Evolutionary conservation across 2,329 filamentous ascomycete species (phyloP).

Genomic region (Phaeophleospora eucalypticola): DNA sequence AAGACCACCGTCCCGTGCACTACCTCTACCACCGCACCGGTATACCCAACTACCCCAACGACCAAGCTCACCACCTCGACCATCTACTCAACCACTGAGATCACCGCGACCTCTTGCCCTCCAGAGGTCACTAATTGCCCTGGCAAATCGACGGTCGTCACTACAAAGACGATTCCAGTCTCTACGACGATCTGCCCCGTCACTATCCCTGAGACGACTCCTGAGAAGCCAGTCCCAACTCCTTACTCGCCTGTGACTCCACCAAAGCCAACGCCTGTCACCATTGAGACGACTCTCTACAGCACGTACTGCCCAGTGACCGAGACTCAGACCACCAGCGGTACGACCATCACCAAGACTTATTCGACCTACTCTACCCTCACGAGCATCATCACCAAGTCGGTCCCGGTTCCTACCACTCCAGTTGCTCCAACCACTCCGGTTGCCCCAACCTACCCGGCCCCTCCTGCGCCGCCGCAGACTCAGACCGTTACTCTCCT

Average conservation of each 20-base stretch:
- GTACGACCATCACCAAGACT: conserved; percentile 10
- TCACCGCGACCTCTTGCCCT: conserved; percentile 39
- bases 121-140: conserved; percentile 36
- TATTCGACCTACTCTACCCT: conserved; percentile 4
- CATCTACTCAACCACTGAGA: conserved; percentile 22
- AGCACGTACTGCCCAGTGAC: conserved; percentile 4
- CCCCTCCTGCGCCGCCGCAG: background rate
- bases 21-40: background rate
- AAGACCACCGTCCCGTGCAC: conserved; percentile 1
- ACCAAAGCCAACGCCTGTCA: conserved; percentile 1
- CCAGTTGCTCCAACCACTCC: background rate
- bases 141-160: conserved; percentile 11
- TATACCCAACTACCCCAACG: conserved; percentile 8
- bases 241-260: background rate
- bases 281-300: conserved; percentile 2
- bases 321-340: conserved; percentile 5
- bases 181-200: background rate
- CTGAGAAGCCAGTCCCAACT: background rate
- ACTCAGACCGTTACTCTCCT: conserved; percentile 1
- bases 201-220: background rate
- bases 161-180: conserved; percentile 1
- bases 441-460: conserved; percentile 1
- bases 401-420: background rate
- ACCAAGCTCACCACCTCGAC: conserved; percentile 18
- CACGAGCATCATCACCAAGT: background rate